Percentiles rank a stretch among this genome's conserved stretches.
Conservation (phyloP, 2,329 filamentous ascomycete genomes). For the Rhynchosporium secalis region DNA sequence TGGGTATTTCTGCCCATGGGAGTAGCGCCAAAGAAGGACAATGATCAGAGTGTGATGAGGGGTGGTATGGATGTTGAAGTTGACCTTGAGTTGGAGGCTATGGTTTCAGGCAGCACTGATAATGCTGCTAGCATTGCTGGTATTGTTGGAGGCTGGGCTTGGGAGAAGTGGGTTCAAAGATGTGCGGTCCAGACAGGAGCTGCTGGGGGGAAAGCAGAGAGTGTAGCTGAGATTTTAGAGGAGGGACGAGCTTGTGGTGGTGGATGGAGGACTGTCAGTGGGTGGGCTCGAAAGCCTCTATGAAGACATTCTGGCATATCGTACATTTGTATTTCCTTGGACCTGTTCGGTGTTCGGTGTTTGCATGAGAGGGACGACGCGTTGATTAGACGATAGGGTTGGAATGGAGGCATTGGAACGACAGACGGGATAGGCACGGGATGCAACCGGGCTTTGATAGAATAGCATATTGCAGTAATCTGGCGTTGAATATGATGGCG, state of each 20-base stretch:
- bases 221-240: constrained; percentile 61
- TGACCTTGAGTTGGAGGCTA: constrained; percentile 60
- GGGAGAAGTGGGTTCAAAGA: constrained; percentile 95
- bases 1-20: constrained; percentile 92
- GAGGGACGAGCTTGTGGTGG: constrained; percentile 61
- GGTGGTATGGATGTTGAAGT: constrained; percentile 44
- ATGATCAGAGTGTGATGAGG: constrained; percentile 44
- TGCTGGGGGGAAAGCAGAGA: constrained; percentile 60
- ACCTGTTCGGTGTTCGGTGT: no score
- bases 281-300: constrained; percentile 63
- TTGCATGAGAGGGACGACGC: neutral
- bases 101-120: constrained; percentile 66
- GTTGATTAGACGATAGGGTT: neutral
- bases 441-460: neutral
- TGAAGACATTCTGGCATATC: neutral
- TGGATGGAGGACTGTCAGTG: constrained; percentile 61
- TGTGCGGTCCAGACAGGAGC: constrained; percentile 84
- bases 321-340: neutral
- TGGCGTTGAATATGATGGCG: constrained; percentile 8
- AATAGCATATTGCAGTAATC: constrained; percentile 8
- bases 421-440: neutral
- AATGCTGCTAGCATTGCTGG: constrained; percentile 75
- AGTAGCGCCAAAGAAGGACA: constrained; percentile 41
- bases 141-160: constrained; percentile 82
- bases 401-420: neutral